Conservation (phyloP, 139 green algal genomes). For the Tetraselmis striata region DNA sequence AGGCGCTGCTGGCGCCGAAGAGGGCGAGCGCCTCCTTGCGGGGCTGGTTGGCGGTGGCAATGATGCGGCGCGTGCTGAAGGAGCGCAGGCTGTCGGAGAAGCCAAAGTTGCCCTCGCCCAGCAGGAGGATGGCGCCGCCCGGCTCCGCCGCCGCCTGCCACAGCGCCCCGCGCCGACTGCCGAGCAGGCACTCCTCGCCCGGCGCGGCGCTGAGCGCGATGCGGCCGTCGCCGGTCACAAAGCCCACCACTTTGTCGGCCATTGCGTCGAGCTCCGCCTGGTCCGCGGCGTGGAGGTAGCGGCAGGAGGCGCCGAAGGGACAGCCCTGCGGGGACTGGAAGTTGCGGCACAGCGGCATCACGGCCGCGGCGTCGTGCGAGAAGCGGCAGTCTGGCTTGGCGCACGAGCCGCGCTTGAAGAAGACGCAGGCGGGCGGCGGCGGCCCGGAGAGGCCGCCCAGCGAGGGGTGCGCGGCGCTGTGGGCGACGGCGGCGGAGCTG, state of each 20-base stretch:
- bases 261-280: background rate
- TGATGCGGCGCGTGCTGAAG: background rate
- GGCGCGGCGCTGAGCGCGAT: no score
- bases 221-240: background rate
- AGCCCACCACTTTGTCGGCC: no score
- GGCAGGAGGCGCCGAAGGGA: background rate
- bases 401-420: background rate
- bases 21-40: background rate
- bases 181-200: background rate
- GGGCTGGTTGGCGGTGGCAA: conserved; percentile 2
- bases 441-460: no score
- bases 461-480: no score
- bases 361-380: conserved; percentile 4
- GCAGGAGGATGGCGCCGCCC: conserved; percentile 17
- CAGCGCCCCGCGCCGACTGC: background rate
- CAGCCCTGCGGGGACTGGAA: background rate
- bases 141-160: background rate
- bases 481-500: no score
- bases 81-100: conserved; percentile 23
- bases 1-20: background rate
- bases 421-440: conserved; percentile 14
- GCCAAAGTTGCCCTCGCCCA: conserved; percentile 36
- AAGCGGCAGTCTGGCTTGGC: background rate
- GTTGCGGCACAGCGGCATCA: conserved; percentile 2
- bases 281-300: conserved; percentile 4